Evolutionary conservation across 1,284 basidiomycete species (phyloP).

Genomic region (Hypsizygus ulmarius): DNA sequence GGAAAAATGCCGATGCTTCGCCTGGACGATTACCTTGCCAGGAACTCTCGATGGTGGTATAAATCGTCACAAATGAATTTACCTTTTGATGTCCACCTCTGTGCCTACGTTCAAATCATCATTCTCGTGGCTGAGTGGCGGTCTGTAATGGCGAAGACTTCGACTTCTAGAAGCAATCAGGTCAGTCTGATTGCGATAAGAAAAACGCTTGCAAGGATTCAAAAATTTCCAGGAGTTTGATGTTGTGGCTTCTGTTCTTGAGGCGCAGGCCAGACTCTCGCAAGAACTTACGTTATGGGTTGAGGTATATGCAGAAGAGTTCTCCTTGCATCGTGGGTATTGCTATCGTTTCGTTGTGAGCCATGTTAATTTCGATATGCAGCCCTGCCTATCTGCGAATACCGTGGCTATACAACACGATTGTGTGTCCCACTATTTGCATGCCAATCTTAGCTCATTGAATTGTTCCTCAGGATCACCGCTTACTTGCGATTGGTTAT

Average conservation of each 20-base stretch:
- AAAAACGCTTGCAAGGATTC: background rate
- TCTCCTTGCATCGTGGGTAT: constrained; percentile 34
- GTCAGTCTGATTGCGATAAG: constrained; percentile 9
- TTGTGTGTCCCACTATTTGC: constrained; percentile 33
- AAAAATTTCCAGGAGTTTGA: constrained; percentile 29
- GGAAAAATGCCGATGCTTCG: constrained; percentile 63
- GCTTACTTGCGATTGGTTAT: constrained; percentile 53
- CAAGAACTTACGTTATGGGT: constrained; percentile 39
- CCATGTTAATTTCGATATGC: constrained; percentile 1
- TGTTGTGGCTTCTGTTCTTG: constrained; percentile 30
- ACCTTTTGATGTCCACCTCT: constrained; percentile 53
- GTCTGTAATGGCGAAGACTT: constrained; percentile 26
- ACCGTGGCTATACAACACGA: constrained; percentile 45
- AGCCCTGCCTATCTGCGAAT: constrained; percentile 44
- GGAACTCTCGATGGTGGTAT: constrained; percentile 54
- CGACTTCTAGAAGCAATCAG: constrained; percentile 21
- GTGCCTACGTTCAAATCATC: constrained; percentile 50
- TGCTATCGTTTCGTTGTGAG: background rate
- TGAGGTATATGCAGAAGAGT: constrained; percentile 37
- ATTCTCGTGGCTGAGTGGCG: constrained; percentile 48
- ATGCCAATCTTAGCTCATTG: background rate
- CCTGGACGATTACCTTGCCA: constrained; percentile 56
- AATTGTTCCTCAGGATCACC: constrained; percentile 36
- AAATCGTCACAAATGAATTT: constrained; percentile 40
- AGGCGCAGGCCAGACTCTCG: constrained; percentile 36